Conservation (phyloP, 2,329 filamentous ascomycete species). For the Aquanectria penicillioides region DNA sequence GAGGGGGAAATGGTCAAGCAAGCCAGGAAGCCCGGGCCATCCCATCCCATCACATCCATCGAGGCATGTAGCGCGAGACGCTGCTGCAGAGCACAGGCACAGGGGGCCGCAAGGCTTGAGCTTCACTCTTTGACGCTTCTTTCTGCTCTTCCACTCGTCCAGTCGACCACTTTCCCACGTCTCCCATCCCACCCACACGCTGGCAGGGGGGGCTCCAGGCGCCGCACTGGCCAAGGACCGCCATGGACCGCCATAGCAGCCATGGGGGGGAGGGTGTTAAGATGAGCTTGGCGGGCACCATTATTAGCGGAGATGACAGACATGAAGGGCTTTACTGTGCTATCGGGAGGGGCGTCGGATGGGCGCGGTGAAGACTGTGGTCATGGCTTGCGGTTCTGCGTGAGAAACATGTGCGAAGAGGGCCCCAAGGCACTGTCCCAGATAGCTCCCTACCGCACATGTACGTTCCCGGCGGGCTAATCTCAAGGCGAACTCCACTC, state of each 20-base stretch:
- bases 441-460: slow-evolving; percentile 43
- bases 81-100: slow-evolving; percentile 23
- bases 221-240: slow-evolving; percentile 39
- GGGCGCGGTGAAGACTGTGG: slow-evolving; percentile 2
- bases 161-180: too few species aligned
- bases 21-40: neutral
- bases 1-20: slow-evolving; percentile 1
- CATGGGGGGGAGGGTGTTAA: slow-evolving; percentile 40
- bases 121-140: slow-evolving; percentile 11
- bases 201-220: slow-evolving; percentile 35
- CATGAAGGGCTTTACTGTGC: slow-evolving; percentile 26
- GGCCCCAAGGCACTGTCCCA: neutral
- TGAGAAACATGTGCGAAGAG: slow-evolving; percentile 13
- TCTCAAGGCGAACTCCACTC: slow-evolving; percentile 54
- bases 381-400: accelerated
- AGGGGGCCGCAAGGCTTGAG: slow-evolving; percentile 20
- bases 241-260: slow-evolving; percentile 28
- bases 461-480: slow-evolving; percentile 49
- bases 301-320: slow-evolving; percentile 46
- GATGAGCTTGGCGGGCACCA: slow-evolving; percentile 44
- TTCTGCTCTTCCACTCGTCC: slow-evolving; percentile 15
- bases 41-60: slow-evolving; percentile 1
- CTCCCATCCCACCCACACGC: slow-evolving; percentile 15
- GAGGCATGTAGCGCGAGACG: slow-evolving; percentile 22
- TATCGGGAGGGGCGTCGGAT: slow-evolving; percentile 25